A percentile compares a stretch with the other conserved stretches of the same genome.
These are phyloP conservation scores for Colletotrichum limetticola DNA, from an alignment of 2,329 filamentous ascomycete genomes.

Conservation along the genomic window DNA sequence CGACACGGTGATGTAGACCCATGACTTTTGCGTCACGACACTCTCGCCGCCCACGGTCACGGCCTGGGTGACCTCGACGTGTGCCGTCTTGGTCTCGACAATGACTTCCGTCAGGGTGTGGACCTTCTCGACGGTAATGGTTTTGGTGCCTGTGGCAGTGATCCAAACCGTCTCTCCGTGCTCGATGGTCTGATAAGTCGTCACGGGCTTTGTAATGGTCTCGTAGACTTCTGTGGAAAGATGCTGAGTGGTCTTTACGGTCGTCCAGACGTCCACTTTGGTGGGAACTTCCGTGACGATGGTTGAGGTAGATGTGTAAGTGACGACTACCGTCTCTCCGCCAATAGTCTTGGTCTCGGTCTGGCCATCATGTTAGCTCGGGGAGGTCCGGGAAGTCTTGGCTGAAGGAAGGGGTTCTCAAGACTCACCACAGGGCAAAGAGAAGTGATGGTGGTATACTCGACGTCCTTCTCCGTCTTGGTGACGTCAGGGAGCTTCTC, in stretches of 20 bases:
- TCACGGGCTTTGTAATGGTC: slow-evolving; percentile 50
- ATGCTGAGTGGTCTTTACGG: slow-evolving; percentile 45
- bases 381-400: too few relatives aligned
- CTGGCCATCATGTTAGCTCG: too few relatives aligned
- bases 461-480: slow-evolving; percentile 48
- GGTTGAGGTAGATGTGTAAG: slow-evolving; percentile 52
- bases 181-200: slow-evolving; percentile 57
- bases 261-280: slow-evolving; percentile 47
- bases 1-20: slow-evolving; percentile 42
- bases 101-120: slow-evolving; percentile 50
- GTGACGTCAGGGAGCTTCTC: slow-evolving; percentile 49
- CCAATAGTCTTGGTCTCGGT: slow-evolving; percentile 40
- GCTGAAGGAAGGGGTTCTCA: too few relatives aligned
- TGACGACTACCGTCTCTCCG: slow-evolving; percentile 52
- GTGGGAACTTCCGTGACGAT: slow-evolving; percentile 44
- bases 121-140: slow-evolving; percentile 47
- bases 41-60: slow-evolving; percentile 43
- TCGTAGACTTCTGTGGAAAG: slow-evolving; percentile 50
- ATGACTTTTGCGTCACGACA: slow-evolving; percentile 48
- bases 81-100: slow-evolving; percentile 51
- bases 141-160: slow-evolving; percentile 55
- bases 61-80: slow-evolving; percentile 53
- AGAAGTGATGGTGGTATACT: slow-evolving; percentile 55
- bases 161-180: slow-evolving; percentile 45
- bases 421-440: slow-evolving; percentile 50